Percentiles rank a stretch among this genome's conserved stretches.
Conservation (phyloP, 179 eudicot genomes). For the Silene coronaria region DNA sequence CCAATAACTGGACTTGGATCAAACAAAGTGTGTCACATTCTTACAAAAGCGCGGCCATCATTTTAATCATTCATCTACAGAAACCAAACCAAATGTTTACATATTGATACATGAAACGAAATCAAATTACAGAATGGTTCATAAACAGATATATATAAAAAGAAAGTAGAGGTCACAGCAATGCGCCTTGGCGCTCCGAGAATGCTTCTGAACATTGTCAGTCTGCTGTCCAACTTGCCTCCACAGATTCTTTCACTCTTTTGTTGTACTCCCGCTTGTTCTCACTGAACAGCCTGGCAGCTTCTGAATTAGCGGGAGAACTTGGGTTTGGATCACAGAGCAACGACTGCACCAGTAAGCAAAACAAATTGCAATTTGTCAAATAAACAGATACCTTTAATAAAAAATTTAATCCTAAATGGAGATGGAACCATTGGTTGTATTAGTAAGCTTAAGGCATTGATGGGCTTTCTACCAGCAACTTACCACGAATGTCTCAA, state of each 20-base stretch:
- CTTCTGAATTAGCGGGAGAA: constrained; percentile 72
- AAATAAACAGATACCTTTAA: not conserved
- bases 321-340: constrained; percentile 70
- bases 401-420: not conserved
- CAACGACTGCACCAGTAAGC: constrained; percentile 40
- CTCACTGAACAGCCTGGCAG: constrained; percentile 58
- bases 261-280: constrained; percentile 53
- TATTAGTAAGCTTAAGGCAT: no score
- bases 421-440: not conserved
- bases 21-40: constrained; percentile 1
- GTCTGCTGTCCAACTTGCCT: constrained; percentile 66
- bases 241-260: constrained; percentile 48
- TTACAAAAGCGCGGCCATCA: constrained; percentile 7
- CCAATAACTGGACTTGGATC: constrained; percentile 6
- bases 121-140: constrained; percentile 19
- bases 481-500: not conserved
- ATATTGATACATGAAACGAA: constrained; percentile 11
- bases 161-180: constrained; percentile 9
- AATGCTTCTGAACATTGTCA: constrained; percentile 20
- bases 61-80: constrained; percentile 20
- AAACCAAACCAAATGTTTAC: constrained; percentile 16
- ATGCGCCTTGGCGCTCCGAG: constrained; percentile 14
- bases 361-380: not conserved
- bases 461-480: not conserved
- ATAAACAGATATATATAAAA: not conserved